These are phyloP conservation scores for Trichosporon sp. DNA, from an alignment of 1,284 basidiomycete genomes.

Conservation along the genomic window DNA sequence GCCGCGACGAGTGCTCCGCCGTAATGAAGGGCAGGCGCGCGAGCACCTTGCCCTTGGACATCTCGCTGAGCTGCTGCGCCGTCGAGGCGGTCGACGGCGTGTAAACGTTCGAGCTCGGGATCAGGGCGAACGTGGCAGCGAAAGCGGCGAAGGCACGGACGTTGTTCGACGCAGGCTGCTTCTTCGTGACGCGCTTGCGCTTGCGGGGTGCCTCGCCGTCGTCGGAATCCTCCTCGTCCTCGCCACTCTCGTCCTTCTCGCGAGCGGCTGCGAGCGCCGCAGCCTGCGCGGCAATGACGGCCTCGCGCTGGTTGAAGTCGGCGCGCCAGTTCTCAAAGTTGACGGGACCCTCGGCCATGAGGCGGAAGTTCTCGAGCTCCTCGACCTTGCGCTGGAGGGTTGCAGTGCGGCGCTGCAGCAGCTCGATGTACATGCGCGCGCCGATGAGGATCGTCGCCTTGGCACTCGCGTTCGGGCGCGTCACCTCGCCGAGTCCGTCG, in stretches of 20 bases:
- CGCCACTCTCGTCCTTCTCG: slow-evolving; percentile 29
- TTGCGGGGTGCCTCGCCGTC: slow-evolving; percentile 24
- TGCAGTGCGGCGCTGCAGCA: slow-evolving; percentile 39
- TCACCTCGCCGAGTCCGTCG: slow-evolving; percentile 47
- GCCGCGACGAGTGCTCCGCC: slow-evolving; percentile 41
- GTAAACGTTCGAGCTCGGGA: slow-evolving; percentile 33
- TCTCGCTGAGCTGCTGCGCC: slow-evolving; percentile 1
- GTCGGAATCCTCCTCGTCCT: slow-evolving; percentile 25
- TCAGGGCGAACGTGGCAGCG: slow-evolving; percentile 41
- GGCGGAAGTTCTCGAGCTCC: slow-evolving; percentile 37
- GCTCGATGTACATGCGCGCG: slow-evolving; percentile 48
- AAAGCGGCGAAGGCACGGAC: slow-evolving; percentile 44
- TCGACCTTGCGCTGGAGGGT: slow-evolving; percentile 37
- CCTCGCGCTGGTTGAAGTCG: slow-evolving; percentile 38
- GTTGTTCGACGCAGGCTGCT: slow-evolving; percentile 16
- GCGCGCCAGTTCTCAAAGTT: slow-evolving; percentile 31
- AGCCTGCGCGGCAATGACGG: slow-evolving; percentile 23
- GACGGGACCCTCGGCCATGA: slow-evolving; percentile 35
- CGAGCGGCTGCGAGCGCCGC: slow-evolving; percentile 22
- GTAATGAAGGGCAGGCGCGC: slow-evolving; percentile 39
- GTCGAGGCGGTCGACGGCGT: not conserved
- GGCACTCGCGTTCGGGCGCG: slow-evolving; percentile 46
- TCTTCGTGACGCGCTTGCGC: slow-evolving; percentile 24
- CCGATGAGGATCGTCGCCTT: slow-evolving; percentile 49
- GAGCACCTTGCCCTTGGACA: slow-evolving; percentile 32